Conservation (phyloP, 257 asterid species). For the Ehretia macrophylla region DNA sequence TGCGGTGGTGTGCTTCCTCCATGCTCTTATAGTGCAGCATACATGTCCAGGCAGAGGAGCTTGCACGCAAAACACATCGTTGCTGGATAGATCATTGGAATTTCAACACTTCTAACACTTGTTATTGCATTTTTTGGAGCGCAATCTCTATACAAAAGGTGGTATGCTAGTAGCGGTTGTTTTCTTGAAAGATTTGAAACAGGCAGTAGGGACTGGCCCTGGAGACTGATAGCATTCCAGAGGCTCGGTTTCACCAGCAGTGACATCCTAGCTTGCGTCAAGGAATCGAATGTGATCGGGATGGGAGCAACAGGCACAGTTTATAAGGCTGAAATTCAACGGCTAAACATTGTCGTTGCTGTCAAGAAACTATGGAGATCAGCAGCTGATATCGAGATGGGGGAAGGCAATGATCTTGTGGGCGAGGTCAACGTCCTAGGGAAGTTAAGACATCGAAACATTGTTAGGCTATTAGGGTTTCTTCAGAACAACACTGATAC, state of each 20-base stretch:
- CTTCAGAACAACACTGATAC: slow-evolving; percentile 35
- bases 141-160: slow-evolving; percentile 28
- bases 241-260: slow-evolving; percentile 45
- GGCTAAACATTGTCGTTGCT: slow-evolving; percentile 39
- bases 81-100: slow-evolving; percentile 44
- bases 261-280: slow-evolving; percentile 47
- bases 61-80: slow-evolving; percentile 27
- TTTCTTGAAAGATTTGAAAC: slow-evolving; percentile 34
- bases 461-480: slow-evolving; percentile 44
- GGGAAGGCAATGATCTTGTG: slow-evolving; percentile 35
- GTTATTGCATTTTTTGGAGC: slow-evolving; percentile 24
- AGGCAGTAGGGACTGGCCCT: slow-evolving; percentile 50
- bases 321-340: slow-evolving; percentile 49
- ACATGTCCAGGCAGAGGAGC: slow-evolving; percentile 15
- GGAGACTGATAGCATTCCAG: slow-evolving; percentile 67
- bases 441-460: slow-evolving; percentile 44
- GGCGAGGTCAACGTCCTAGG: slow-evolving; percentile 50
- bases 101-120: slow-evolving; percentile 31
- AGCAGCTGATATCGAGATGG: slow-evolving; percentile 37
- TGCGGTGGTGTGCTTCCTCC: slow-evolving; percentile 61
- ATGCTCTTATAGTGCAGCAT: slow-evolving; percentile 25
- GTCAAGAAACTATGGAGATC: slow-evolving; percentile 60
- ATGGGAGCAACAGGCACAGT: slow-evolving; percentile 61
- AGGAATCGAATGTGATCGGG: slow-evolving; percentile 56
- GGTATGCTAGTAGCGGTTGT: slow-evolving; percentile 37